These are phyloP conservation scores for Arthrobotrys sphaeroides DNA, from an alignment of 2,329 filamentous ascomycete genomes.

Conservation along the genomic window DNA sequence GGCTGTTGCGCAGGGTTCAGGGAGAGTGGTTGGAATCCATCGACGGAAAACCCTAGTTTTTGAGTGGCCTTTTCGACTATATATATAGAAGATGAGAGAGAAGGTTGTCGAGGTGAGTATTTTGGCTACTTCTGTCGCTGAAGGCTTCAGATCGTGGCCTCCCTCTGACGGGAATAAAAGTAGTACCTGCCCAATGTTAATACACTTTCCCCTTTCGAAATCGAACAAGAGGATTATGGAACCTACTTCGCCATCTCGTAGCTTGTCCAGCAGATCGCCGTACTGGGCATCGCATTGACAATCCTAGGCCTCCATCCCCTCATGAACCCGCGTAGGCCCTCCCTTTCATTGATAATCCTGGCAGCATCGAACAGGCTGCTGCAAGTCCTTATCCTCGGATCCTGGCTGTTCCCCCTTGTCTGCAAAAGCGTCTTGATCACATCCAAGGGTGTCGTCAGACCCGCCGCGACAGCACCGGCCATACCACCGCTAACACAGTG, in stretches of 20 bases:
- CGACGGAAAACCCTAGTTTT: not conserved
- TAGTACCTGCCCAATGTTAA: constrained; percentile 23
- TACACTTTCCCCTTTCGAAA: not conserved
- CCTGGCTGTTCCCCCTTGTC: constrained; percentile 83
- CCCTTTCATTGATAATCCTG: constrained; percentile 80
- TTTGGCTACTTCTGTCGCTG: not conserved
- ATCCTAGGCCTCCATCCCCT: constrained; percentile 90
- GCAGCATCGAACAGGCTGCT: constrained; percentile 82
- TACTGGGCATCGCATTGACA: constrained; percentile 97
- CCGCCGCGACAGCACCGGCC: constrained; percentile 91
- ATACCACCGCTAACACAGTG: constrained; percentile 93
- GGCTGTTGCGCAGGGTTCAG: not conserved
- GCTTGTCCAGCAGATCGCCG: constrained; percentile 86
- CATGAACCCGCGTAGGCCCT: constrained; percentile 88
- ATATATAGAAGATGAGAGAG: not conserved
- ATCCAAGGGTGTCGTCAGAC: constrained; percentile 93
- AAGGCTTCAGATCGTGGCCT: not conserved
- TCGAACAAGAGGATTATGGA: not conserved
- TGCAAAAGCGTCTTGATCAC: constrained; percentile 98
- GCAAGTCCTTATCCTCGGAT: constrained; percentile 81
- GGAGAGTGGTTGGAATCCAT: not conserved
- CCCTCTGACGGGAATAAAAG: constrained; percentile 13
- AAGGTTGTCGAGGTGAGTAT: not conserved
- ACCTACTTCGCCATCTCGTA: constrained; percentile 59
- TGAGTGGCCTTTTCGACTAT: not conserved